Base-by-base conservation (phyloP, 1,139 yeast genomes). In the Candida neerlandica region DNA sequence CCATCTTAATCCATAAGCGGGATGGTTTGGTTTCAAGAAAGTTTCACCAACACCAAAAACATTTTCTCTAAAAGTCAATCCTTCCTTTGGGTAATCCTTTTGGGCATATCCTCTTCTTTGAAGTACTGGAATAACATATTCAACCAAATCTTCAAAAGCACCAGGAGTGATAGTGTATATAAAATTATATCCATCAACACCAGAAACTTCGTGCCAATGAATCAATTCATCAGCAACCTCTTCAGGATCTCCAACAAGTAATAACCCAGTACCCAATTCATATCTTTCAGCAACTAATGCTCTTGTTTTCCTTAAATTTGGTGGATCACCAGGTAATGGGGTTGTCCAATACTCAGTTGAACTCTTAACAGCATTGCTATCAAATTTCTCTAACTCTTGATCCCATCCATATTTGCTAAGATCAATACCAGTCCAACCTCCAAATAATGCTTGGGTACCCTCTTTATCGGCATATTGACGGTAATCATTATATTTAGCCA, bases 1-100 rank as follows among this genome's bases (percentile, higher is more conserved):
- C 77, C 77, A 72, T 58, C 72, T 67, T 39, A 71, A 57, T 1
- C 57, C 58, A 53, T 70, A 54, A 5, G 77, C 76, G 10, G 73
- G 73, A 49, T 72, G 77, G 55, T 56, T 50, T 5, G 55, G 54
- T 29, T 43, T 46, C 16, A 60, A 49, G 49, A 44, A 61, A 9
- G 52, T 51, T 4, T 61, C 49, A 12, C 55, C 60, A 3, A 51
- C 45, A 5, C 64, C 65, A 45, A 58, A 61, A 2, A 61, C 18
- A 37, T 59, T 58, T 43, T 61, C 65, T 45, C 65, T 54, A 48
- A 54, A 60, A 7, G 64, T 58, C 14, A 58, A 43, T 6, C 55
- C 53, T 23, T 58, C 59, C 33, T 58, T 58, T 4, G 66, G 66
- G 41, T 62, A 62, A 41, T 62, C 65, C 26, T 59, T 59, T 63